Percentiles rank a stretch among this genome's conserved stretches.
Evolutionary conservation across 2,329 filamentous ascomycete genomes (phyloP).

Genomic region (Fusarium hainanense): DNA sequence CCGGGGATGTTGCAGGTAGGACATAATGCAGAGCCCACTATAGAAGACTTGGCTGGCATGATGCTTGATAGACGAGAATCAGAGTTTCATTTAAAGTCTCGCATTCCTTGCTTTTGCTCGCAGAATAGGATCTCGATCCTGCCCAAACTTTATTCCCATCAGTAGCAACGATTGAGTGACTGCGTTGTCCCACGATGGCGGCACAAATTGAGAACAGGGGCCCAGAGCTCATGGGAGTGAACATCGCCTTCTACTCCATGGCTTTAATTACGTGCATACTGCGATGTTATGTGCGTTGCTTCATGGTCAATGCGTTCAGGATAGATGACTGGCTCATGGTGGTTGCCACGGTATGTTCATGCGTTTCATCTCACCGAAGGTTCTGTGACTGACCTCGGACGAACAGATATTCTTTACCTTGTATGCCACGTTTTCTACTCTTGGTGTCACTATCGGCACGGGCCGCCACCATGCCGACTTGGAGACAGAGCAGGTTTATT

Average conservation of each 20-base stretch:
- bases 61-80: neutral
- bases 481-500: constrained; percentile 27
- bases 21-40: neutral
- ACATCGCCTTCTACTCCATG: constrained; percentile 43
- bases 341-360: constrained; percentile 43
- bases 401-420: constrained; percentile 40
- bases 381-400: constrained; percentile 32
- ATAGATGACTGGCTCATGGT: constrained; percentile 54
- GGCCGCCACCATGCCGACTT: constrained; percentile 51
- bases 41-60: neutral
- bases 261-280: constrained; percentile 45
- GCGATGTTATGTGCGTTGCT: constrained; percentile 49
- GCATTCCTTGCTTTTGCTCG: neutral
- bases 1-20: constrained; percentile 1
- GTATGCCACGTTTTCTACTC: constrained; percentile 26
- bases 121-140: constrained; percentile 7
- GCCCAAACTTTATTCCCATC: constrained; percentile 7
- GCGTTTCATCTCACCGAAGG: constrained; percentile 23
- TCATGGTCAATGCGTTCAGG: constrained; percentile 51
- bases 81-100: constrained; percentile 20
- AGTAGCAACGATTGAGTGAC: neutral
- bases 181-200: constrained; percentile 20
- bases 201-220: constrained; percentile 45
- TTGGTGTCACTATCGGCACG: constrained; percentile 51
- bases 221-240: constrained; percentile 49